A percentile compares a stretch with the other conserved stretches of the same genome.
These are phyloP conservation scores for Coniochaeta sp. DNA, from an alignment of 2,329 filamentous ascomycete species.

Conservation along the genomic window DNA sequence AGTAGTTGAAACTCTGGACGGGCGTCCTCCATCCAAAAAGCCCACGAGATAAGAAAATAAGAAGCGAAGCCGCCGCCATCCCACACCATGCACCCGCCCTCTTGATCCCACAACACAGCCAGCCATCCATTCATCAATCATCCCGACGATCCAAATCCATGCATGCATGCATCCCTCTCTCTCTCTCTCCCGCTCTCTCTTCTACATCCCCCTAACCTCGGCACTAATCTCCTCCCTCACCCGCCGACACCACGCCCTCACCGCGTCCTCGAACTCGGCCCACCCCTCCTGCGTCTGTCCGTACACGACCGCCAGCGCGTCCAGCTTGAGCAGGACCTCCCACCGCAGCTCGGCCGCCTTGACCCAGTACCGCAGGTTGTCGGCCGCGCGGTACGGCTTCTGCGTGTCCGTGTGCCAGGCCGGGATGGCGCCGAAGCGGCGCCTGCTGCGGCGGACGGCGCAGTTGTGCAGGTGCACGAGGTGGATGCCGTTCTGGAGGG, in stretches of 20 bases:
- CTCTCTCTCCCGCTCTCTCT: too few relatives aligned
- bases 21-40: too few relatives aligned
- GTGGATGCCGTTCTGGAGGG: slow-evolving; percentile 70
- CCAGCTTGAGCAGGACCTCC: slow-evolving; percentile 76
- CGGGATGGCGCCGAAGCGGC: slow-evolving; percentile 84
- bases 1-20: too few relatives aligned
- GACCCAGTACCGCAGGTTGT: slow-evolving; percentile 92
- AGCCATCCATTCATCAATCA: too few relatives aligned
- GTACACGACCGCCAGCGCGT: slow-evolving; percentile 82
- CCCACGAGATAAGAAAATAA: too few relatives aligned
- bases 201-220: slow-evolving; percentile 51
- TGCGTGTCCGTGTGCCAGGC: slow-evolving; percentile 85
- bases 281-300: slow-evolving; percentile 62
- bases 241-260: slow-evolving; percentile 75
- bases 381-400: slow-evolving; percentile 88
- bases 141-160: too few relatives aligned
- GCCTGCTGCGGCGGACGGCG: slow-evolving; percentile 74
- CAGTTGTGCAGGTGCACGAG: slow-evolving; percentile 87
- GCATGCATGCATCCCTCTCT: too few relatives aligned
- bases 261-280: slow-evolving; percentile 74
- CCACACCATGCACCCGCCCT: too few relatives aligned
- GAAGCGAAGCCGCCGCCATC: too few relatives aligned
- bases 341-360: slow-evolving; percentile 94
- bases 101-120: too few relatives aligned
- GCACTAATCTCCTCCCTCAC: slow-evolving; percentile 77